Conservation (phyloP, 805 yeast genomes). For the Wickerhamiella hasegawae region DNA sequence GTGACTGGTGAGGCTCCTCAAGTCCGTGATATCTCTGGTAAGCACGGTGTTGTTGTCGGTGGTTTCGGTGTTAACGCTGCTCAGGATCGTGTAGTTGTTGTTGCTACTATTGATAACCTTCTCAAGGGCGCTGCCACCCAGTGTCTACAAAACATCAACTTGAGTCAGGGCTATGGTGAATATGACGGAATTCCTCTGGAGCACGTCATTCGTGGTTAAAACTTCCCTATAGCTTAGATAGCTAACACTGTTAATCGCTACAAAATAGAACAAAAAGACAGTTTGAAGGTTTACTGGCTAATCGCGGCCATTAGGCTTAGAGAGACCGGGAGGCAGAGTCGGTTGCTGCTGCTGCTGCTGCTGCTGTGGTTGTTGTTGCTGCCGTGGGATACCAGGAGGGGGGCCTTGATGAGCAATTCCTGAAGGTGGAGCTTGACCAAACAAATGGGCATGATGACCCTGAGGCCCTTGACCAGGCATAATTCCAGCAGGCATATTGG, state of each 20-base stretch:
- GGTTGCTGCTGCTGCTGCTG: background rate
- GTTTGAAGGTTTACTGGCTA: background rate
- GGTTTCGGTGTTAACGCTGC: conserved; percentile 87
- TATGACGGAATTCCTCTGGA: conserved; percentile 78
- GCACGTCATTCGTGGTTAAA: background rate
- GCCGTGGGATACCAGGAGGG: no score
- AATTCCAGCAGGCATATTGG: no score
- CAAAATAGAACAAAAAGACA: no score
- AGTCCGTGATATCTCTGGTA: conserved; percentile 80
- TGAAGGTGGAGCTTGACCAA: no score
- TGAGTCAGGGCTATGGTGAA: conserved; percentile 80
- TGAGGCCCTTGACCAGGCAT: no score
- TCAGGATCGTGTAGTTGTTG: conserved; percentile 80
- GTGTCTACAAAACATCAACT: conserved; percentile 88
- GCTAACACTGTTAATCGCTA: background rate
- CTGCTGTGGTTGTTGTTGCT: background rate
- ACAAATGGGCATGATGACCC: no score
- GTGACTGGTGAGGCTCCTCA: conserved; percentile 86
- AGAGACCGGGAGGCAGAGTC: no score
- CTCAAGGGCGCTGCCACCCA: conserved; percentile 98
- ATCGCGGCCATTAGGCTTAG: background rate
- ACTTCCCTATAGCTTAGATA: background rate
- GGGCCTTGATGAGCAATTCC: no score
- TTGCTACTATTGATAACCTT: conserved; percentile 89
- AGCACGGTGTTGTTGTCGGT: conserved; percentile 90